Evolutionary conservation across 2,329 filamentous ascomycete species (phyloP), one percentile per base, ranked within the genome.

Genomic region (Nothopassalora personata): DNA sequence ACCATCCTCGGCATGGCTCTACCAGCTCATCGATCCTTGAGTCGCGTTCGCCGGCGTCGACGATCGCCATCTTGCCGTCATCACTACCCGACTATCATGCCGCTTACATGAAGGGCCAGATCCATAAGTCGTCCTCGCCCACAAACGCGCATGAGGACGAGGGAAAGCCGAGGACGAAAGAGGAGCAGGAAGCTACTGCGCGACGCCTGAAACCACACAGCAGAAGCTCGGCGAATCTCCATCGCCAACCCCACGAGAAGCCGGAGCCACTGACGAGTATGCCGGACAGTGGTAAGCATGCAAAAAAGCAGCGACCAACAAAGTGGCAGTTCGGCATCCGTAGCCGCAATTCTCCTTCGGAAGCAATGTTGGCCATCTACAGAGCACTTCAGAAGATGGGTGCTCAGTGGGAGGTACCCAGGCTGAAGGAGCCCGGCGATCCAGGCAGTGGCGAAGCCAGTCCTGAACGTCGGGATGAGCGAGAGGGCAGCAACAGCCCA

Each of bases 321-420:
- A 90, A 93, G 65, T 99, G 94, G 94, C 94, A 99, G 73, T 99
- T 99, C 72, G 94, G 94, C 58, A 99, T 99, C 62, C 85, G 94
- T 39, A 96, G 91, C 49, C 86, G 94, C 52, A 99, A 97, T 70
- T 89, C 91, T 57, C 94, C 94, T 0, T 91, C 92, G 68, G 94
- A 99, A 73, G 94, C 94, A 0, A 88, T 99, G 74, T 79, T 96
- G 28, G 97, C 93, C 69, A 94, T 99, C 57, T 97, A 97, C 80
- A 91, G 93, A 73, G 92, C 94, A 0, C 79, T 99, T 47, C 81
- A 86, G 61, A 92, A 92, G 66, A 86, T 97, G 69, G 92, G 91
- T 33, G 94, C 92, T 11, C 86, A 91, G 53, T 97, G 95, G 88
- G 86, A 96, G 67, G 78, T 83, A 11, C 77, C 81, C 4, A 74